Evolutionary conservation across 2,329 filamentous ascomycete species (phyloP), one percentile per base, ranked within the genome.

Genomic region (Aspergillus udagawae): DNA sequence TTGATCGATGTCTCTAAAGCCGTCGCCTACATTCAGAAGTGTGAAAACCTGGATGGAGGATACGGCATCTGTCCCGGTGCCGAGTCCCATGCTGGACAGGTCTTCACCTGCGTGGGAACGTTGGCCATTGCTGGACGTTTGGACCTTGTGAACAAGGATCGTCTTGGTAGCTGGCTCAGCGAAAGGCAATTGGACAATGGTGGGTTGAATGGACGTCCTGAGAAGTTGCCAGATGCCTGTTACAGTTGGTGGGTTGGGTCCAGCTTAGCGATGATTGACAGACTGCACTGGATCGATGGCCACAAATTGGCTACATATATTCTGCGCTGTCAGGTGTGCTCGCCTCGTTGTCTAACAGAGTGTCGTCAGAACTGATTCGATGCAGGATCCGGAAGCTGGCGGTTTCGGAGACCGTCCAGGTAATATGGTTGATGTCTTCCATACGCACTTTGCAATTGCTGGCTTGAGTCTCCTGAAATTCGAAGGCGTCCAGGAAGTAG

Each of bases 231-330:
- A 72, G 94, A 99, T 73, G 93, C 96, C 14, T 99, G 94, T 78
- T 99, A 99, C 77, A 96, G 91, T 73, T 99, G 94, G 94, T 99
- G 94, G 94, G 94, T 97, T 48, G 79, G 93, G 69, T 93, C 90
- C 70, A 96, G 92, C 72, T 78, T 99, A 64, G 88, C 89, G 49
- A 97, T 97, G 82, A 90, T 99, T 64, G 86, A 83, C 54, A 87
- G 88, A 55, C 82, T 92, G 53, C 90, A 97, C 73, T 99, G 94
- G 94, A 95, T 99, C 70, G 91, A 99, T 77, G 84, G 86, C 51
- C 81, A 87, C 56, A 90, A 90, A 70, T 82, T 99, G 66, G 83
- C 86, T 52, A 74, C 76, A 25, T 99, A 96, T 75, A 97, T 99
- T 54, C 77, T 99, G 57, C 82, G 83, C 61, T 96, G 91, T 69